Evolutionary conservation across 192 early-diverging fungal genomes (phyloP).

Genomic region (Backusella mclennaniae): DNA sequence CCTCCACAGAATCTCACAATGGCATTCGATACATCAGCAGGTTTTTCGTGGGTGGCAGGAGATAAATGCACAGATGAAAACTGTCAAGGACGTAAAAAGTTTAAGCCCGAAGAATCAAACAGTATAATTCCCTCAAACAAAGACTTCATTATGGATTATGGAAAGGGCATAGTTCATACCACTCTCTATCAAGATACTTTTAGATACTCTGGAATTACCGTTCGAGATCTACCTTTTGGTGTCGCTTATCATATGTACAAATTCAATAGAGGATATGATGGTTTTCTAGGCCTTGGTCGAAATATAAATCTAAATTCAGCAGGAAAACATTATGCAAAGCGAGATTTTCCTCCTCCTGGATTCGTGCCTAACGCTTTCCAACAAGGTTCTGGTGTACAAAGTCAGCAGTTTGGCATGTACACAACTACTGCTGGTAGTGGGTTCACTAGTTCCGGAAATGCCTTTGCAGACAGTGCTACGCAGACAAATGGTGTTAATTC

Average conservation of each 20-base stretch:
- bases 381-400: conserved; percentile 21
- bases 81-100: conserved; percentile 33
- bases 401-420: conserved; percentile 35
- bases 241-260: conserved; percentile 34
- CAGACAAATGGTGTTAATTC: conserved; percentile 3
- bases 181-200: conserved; percentile 28
- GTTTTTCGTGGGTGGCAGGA: conserved; percentile 29
- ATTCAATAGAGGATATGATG: conserved; percentile 29
- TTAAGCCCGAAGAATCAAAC: conserved; percentile 22
- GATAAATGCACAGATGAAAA: conserved; percentile 19
- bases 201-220: conserved; percentile 20
- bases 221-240: conserved; percentile 30
- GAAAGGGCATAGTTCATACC: conserved; percentile 26
- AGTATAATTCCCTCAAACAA: conserved; percentile 15
- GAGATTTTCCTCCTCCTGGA: conserved; percentile 17
- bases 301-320: conserved; percentile 26
- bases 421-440: conserved; percentile 4
- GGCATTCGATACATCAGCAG: conserved; percentile 13
- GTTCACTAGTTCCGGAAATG: background rate
- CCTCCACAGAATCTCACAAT: background rate
- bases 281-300: conserved; percentile 34
- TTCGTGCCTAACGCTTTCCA: conserved; percentile 26
- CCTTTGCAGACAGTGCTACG: background rate
- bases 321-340: conserved; percentile 15
- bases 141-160: conserved; percentile 31